Evolutionary conservation across 2,329 filamentous ascomycete genomes (phyloP), one percentile per base, ranked within the genome.

Genomic region (Fonsecaea multimorphosa): DNA sequence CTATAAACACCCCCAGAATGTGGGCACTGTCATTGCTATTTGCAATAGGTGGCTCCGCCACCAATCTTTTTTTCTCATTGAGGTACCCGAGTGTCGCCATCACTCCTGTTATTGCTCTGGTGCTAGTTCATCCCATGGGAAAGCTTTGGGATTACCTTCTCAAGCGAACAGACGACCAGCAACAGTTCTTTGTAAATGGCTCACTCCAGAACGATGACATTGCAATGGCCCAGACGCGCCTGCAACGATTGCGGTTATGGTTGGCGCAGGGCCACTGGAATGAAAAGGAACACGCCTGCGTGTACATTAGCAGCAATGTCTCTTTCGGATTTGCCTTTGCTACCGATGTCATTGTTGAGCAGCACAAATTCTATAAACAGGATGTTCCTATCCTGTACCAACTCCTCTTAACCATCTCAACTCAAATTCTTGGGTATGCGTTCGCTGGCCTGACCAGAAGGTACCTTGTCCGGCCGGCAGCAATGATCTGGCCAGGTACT

Each of bases 401-500:
- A 77, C 81, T 96, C 7, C 83, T 96, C 19, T 86, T 96, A 49
- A 95, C 91, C 0, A 83, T 96, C 16, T 95, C 92, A 2, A 95
- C 92, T 0, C 92, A 96, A 75, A 91, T 95, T 31, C 81, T 96
- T 36, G 92, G 92, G 14, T 96, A 96, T 76, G 89, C 92, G 2
- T 92, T 96, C 75, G 92, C 92, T 57, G 92, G 92, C 1, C 82
- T 96, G 51, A 91, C 91, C 1, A 84, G 92, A 64, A 87, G 91
- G 57, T 95, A 93, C 75, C 83, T 96, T 3, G 92, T 96, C 31
- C 87, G 91, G 29, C 92, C 92, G 0, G 91, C 90, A 68, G 91
- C 91, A 65, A 96, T 96, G 90, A 92, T 96, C 55, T 96, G 92
- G 92, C 92, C 92, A 0, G 90, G 90, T 24, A 96, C 92, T 0